A percentile compares a stretch with the other conserved stretches of the same genome.
Evolutionary conservation across 2,329 filamentous ascomycete genomes (phyloP).

Genomic region (Ophiocordyceps camponoti-floridani): DNA sequence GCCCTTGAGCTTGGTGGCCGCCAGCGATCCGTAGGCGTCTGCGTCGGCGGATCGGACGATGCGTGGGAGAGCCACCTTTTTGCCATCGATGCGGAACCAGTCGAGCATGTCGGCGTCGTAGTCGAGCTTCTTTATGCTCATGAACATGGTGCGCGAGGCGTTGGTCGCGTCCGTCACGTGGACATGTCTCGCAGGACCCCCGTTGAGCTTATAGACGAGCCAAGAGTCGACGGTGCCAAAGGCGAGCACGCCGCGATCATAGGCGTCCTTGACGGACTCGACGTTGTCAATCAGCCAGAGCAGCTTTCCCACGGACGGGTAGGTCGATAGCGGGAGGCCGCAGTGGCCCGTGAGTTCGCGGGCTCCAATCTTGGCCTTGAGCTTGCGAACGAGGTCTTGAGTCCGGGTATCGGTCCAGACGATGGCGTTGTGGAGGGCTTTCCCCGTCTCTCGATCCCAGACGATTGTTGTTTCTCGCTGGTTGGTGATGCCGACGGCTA

Average conservation of each 20-base stretch:
- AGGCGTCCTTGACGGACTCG: constrained; percentile 47
- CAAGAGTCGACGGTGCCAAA: constrained; percentile 73
- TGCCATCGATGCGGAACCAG: constrained; percentile 56
- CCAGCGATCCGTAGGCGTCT: constrained; percentile 48
- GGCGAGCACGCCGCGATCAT: constrained; percentile 51
- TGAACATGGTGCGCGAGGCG: constrained; percentile 76
- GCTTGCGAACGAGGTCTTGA: constrained; percentile 50
- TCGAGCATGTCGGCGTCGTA: constrained; percentile 57
- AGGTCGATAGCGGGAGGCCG: constrained; percentile 65
- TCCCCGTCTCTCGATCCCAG: constrained; percentile 62
- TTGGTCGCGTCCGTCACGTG: constrained; percentile 68
- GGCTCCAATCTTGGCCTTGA: constrained; percentile 48
- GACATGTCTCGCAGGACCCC: constrained; percentile 43
- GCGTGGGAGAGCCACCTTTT: constrained; percentile 54
- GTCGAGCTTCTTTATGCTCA: constrained; percentile 58
- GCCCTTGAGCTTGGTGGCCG: constrained; percentile 39
- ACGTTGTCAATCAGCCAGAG: constrained; percentile 60
- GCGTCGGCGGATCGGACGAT: constrained; percentile 59
- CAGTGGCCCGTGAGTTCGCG: constrained; percentile 50
- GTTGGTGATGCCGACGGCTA: constrained; percentile 64
- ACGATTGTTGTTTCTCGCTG: constrained; percentile 69
- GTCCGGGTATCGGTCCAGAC: constrained; percentile 77
- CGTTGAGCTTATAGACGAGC: constrained; percentile 66
- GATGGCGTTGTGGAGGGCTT: constrained; percentile 65
- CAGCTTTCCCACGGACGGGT: constrained; percentile 63